phyloP scores from a whole-genome alignment of 1,284 basidiomycete species.

The Lentinula novae-zelandiae region DNA sequence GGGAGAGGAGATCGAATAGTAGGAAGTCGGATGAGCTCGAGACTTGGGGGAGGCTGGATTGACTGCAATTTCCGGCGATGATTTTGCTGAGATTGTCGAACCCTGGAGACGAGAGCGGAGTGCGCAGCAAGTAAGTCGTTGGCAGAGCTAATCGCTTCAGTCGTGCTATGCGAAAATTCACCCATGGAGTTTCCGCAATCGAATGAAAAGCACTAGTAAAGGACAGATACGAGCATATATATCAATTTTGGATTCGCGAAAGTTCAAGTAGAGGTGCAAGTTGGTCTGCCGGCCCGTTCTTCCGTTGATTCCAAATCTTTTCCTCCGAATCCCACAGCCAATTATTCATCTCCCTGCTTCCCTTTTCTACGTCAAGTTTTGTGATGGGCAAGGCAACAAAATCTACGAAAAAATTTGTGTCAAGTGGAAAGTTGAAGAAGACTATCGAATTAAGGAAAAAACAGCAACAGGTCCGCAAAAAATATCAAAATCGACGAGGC shows the following conservation, averaged over 20 bases:
- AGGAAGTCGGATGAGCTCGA: conserved; percentile 29
- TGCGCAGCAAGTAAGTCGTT: conserved; percentile 51
- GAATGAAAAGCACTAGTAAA: neutral
- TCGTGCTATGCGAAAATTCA: conserved; percentile 16
- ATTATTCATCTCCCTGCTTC: no score
- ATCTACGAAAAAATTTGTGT: conserved; percentile 82
- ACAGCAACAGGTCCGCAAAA: conserved; percentile 71
- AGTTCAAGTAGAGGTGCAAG: no score
- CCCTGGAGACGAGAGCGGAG: conserved; percentile 23
- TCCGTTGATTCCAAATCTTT: no score
- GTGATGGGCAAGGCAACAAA: conserved; percentile 51
- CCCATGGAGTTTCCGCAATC: neutral
- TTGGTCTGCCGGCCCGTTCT: no score
- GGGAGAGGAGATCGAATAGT: conserved; percentile 42
- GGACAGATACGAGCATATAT: no score
- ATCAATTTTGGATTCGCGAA: neutral
- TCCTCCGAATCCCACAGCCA: no score
- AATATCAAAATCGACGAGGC: conserved; percentile 58
- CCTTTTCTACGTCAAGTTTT: neutral
- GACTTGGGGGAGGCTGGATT: conserved; percentile 24
- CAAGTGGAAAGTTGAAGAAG: conserved; percentile 84
- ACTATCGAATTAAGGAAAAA: conserved; percentile 78
- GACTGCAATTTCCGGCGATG: conserved; percentile 29
- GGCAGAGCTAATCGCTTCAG: conserved; percentile 42
- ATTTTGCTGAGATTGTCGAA: conserved; percentile 32